Base-by-base conservation (phyloP, 441 rosid genomes). In the Melastoma candidum region DNA sequence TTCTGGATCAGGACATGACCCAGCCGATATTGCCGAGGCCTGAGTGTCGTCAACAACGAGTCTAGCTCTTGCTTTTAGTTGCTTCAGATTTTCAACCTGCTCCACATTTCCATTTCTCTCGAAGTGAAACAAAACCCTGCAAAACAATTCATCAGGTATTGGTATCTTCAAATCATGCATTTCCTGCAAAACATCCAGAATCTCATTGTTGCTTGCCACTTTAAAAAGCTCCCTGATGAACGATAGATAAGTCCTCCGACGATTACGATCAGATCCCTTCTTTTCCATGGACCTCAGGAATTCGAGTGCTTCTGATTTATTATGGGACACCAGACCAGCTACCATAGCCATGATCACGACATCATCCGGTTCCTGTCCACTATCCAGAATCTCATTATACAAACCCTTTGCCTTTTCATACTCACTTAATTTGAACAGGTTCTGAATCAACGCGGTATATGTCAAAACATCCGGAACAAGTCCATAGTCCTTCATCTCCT, bases 221-320 rank as follows among this genome's bases (percentile, higher is more conserved):
- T 61, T 74, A 56, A 86, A 72, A 12, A 89, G 87, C 80, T 80
- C 93, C 63, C 77, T 84, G 27, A 77, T 57, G 68, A 85, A 80
- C 45, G 76, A 63, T 14, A 75, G 73, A 60, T 80, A 89, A 26
- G 75, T 58, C 68, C 79, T 85, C 78, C 71, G 51, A 36, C 41
- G 41, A 56, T 79, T 77, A 32, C 76, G 82, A 63, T 63, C 69
- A 61, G 68, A 69, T 46, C 95, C 86, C 63, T 62, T 74, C 13
- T 70, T 74, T 66, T 76, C 77, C 84, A 80, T 73, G 47, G 66
- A 58, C 46, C 74, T 56, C 55, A 89, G 77, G 64, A 77, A 67
- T 63, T 77, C 57, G 87, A 93, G 82, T 29, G 93, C 97, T 75
- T 84, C 77, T 12, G 82, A 73, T 63, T 54, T 65, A 63, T 76